phyloP scores from a whole-genome alignment of 306 rosid species.

The Benincasa hispida region DNA sequence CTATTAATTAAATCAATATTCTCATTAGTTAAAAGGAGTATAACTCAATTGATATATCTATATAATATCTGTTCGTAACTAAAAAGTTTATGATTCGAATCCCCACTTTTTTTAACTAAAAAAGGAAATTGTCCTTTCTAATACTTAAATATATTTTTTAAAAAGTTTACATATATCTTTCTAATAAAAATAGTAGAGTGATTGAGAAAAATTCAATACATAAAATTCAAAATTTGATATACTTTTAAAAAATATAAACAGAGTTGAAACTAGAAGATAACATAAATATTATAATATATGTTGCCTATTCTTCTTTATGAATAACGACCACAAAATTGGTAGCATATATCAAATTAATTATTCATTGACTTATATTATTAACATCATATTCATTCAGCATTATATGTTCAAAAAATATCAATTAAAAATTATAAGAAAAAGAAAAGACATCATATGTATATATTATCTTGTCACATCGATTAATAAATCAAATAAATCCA shows the following conservation, averaged over 20 bases:
- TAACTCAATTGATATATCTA: too few relatives aligned
- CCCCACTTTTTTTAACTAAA: rapidly evolving
- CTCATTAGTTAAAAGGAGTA: too few relatives aligned
- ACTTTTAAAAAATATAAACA: background rate
- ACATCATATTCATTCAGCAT: background rate
- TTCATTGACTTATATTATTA: background rate
- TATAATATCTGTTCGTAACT: too few relatives aligned
- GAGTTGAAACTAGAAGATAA: background rate
- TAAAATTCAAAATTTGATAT: background rate
- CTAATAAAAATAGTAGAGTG: background rate
- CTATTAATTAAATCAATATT: too few relatives aligned
- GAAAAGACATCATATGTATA: background rate
- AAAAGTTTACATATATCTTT: too few relatives aligned
- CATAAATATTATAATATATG: background rate
- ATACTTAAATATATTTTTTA: too few relatives aligned
- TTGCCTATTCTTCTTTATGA: background rate
- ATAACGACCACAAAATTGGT: background rate
- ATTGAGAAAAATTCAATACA: background rate
- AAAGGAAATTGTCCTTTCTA: too few relatives aligned
- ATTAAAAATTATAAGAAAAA: too few relatives aligned
- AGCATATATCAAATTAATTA: background rate
- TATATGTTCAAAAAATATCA: background rate
- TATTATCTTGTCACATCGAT: background rate
- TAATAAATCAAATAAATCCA: background rate
- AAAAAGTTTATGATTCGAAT: too few relatives aligned